These are phyloP conservation scores for Talaromyces adpressus DNA, from an alignment of 495 filamentous ascomycete species.

Conservation along the genomic window DNA sequence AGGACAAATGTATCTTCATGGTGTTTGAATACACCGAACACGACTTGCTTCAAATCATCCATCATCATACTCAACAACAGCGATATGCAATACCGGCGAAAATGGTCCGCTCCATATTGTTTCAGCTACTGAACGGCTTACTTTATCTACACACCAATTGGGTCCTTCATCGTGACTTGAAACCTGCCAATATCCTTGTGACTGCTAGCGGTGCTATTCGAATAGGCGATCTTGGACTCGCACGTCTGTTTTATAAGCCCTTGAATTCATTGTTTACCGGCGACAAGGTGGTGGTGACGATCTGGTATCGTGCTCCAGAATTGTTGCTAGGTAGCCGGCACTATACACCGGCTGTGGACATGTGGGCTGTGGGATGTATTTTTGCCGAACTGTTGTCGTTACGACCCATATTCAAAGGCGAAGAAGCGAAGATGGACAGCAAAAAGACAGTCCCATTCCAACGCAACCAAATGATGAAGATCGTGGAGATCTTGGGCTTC, in stretches of 20 bases:
- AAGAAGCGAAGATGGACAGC: slow-evolving; percentile 97
- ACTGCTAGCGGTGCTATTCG: slow-evolving; percentile 83
- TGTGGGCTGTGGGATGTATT: slow-evolving; percentile 98
- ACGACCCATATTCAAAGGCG: slow-evolving; percentile 95
- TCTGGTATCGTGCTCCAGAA: slow-evolving; percentile 98
- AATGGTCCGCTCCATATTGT: slow-evolving; percentile 87
- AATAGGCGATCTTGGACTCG: slow-evolving; percentile 89
- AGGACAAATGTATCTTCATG: slow-evolving; percentile 99
- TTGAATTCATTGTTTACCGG: slow-evolving; percentile 84
- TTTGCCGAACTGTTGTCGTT: slow-evolving; percentile 90
- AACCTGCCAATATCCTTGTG: slow-evolving; percentile 98
- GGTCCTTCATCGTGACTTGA: slow-evolving; percentile 95
- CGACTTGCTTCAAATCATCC: slow-evolving; percentile 95
- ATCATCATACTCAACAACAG: slow-evolving; percentile 87
- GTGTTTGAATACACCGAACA: slow-evolving; percentile 98
- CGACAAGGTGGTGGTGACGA: slow-evolving; percentile 98
- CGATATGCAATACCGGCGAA: slow-evolving; percentile 79
- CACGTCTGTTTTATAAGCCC: slow-evolving; percentile 89
- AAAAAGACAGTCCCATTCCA: slow-evolving; percentile 98
- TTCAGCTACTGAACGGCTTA: slow-evolving; percentile 88
- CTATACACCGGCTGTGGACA: slow-evolving; percentile 93
- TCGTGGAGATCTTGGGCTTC: slow-evolving; percentile 88
- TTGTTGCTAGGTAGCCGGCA: slow-evolving; percentile 84
- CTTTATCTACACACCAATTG: slow-evolving; percentile 95
- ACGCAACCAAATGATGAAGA: slow-evolving; percentile 97